Conservation (phyloP, 768 basidiomycete species). For the Mycena belliarum region DNA sequence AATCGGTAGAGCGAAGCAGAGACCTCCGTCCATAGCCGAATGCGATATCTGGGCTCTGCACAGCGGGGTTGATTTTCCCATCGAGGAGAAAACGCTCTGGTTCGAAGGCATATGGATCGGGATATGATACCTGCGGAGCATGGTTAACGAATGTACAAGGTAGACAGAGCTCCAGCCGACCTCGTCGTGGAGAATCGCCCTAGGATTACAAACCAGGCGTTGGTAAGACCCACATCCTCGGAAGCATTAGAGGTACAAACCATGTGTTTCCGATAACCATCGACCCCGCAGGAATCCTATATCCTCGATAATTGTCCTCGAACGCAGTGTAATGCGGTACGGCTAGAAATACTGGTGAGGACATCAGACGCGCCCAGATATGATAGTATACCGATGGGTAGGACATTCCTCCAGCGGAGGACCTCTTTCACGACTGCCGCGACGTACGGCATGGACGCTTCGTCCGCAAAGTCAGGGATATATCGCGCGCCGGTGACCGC, state of each 20-base stretch:
- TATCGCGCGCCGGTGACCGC: background rate
- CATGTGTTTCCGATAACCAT: background rate
- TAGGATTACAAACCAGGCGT: too few species aligned
- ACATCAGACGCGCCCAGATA: too few species aligned
- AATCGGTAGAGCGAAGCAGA: too few species aligned
- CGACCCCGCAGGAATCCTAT: background rate
- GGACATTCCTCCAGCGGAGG: background rate
- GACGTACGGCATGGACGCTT: background rate
- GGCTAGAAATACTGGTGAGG: too few species aligned
- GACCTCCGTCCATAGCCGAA: background rate
- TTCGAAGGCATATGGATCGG: slow-evolving; percentile 1
- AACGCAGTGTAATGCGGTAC: background rate
- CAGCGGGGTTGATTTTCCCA: background rate
- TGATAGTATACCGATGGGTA: background rate
- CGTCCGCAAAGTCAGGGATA: background rate
- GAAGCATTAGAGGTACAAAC: too few species aligned
- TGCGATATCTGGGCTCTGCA: background rate
- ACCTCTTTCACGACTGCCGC: background rate
- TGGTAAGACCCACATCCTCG: too few species aligned
- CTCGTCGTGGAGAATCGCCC: slow-evolving; percentile 18
- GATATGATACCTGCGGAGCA: slow-evolving; percentile 30
- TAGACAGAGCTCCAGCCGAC: too few species aligned
- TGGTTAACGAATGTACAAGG: too few species aligned
- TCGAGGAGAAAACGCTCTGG: slow-evolving; percentile 5
- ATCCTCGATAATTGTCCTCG: background rate